Evolutionary conservation across 441 rosid genomes (phyloP).

Genomic region (Jatropha podagrica): DNA sequence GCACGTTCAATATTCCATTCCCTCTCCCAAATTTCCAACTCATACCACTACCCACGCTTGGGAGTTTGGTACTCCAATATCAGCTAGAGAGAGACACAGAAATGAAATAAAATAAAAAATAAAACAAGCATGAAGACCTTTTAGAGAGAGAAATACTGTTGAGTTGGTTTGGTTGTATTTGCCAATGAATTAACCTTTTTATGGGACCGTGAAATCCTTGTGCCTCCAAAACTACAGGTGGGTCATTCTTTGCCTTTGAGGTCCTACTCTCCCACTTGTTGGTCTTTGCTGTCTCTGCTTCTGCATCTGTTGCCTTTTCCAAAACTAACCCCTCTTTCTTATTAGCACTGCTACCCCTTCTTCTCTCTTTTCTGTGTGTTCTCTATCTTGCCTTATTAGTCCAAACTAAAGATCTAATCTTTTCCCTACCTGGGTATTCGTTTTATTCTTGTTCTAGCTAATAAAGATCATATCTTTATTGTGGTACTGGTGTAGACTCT

Average conservation of each 20-base stretch:
- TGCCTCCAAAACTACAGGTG: conserved; percentile 45
- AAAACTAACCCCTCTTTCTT: conserved; percentile 13
- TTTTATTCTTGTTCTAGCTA: conserved; percentile 17
- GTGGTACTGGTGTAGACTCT: background rate
- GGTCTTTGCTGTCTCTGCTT: conserved; percentile 34
- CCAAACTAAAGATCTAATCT: conserved; percentile 33
- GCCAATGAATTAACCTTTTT: conserved; percentile 38
- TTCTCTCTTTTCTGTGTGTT: conserved; percentile 31
- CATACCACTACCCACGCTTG: conserved; percentile 15
- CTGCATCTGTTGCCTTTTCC: conserved; percentile 20
- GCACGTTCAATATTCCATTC: conserved; percentile 31
- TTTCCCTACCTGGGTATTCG: conserved; percentile 25
- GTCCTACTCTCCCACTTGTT: conserved; percentile 55
- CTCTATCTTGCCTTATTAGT: conserved; percentile 22
- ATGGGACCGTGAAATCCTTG: conserved; percentile 47
- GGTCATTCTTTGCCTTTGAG: conserved; percentile 37
- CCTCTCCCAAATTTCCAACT: conserved; percentile 22
- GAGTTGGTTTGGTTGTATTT: conserved; percentile 21
- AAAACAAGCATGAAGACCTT: background rate
- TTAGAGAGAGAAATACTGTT: conserved; percentile 14
- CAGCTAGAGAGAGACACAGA: background rate
- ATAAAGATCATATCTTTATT: conserved; percentile 10
- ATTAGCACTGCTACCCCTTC: background rate
- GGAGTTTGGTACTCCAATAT: conserved; percentile 26
- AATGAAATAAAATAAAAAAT: background rate